phyloP scores from a whole-genome alignment of 2,329 filamentous ascomycete genomes.

The Hypoxylon sp. region DNA sequence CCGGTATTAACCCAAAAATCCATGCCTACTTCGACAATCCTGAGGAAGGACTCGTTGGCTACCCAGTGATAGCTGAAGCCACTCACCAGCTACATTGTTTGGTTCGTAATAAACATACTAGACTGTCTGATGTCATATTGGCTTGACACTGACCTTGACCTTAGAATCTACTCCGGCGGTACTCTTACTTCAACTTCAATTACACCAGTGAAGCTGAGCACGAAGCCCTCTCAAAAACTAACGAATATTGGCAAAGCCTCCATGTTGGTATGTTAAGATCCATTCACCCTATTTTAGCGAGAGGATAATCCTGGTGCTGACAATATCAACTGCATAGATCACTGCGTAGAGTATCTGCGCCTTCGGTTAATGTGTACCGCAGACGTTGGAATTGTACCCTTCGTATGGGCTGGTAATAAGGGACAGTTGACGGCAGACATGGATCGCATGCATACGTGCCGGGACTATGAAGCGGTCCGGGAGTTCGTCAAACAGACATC shows the following conservation, averaged over 20 bases:
- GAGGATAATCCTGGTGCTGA: neutral
- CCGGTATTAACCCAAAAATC: slow-evolving; percentile 19
- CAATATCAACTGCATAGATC: slow-evolving; percentile 8
- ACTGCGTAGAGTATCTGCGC: slow-evolving; percentile 28
- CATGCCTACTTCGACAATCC: slow-evolving; percentile 32
- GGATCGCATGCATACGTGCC: slow-evolving; percentile 25
- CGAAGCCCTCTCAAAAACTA: slow-evolving; percentile 8
- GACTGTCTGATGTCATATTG: neutral
- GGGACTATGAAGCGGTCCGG: slow-evolving; percentile 26
- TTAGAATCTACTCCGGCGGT: slow-evolving; percentile 22
- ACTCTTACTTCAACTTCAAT: slow-evolving; percentile 33
- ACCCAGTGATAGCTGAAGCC: slow-evolving; percentile 28
- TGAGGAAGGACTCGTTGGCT: slow-evolving; percentile 29
- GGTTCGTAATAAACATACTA: neutral
- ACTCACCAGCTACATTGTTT: slow-evolving; percentile 33
- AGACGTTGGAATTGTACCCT: slow-evolving; percentile 26
- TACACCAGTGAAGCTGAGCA: slow-evolving; percentile 23
- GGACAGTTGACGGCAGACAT: slow-evolving; percentile 26
- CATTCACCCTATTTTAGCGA: neutral
- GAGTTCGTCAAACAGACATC: slow-evolving; percentile 18
- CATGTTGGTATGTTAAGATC: slow-evolving; percentile 19
- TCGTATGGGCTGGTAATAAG: slow-evolving; percentile 22
- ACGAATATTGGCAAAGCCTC: slow-evolving; percentile 18
- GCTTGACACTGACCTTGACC: neutral
- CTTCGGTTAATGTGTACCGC: slow-evolving; percentile 28